Base-by-base conservation (phyloP, 257 asterid genomes). In the Coffea canephora region DNA sequence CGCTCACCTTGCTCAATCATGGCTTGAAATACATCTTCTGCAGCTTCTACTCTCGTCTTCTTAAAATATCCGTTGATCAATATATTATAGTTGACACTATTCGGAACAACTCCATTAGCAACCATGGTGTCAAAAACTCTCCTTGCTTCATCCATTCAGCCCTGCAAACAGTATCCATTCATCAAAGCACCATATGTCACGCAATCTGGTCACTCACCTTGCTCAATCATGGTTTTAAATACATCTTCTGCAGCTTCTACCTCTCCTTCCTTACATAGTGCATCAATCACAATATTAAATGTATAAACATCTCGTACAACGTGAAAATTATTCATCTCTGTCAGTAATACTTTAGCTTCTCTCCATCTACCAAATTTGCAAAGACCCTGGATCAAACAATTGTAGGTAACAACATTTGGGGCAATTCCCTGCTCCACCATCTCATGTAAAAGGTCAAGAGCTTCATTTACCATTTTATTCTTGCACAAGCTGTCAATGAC, bases 61-160 rank as follows among this genome's bases (percentile, higher is more conserved):
- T 36, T 86, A 73, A 69, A 81, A 72, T 86, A 82, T 57, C 89
- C 88, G 50, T 84, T 76, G 21, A 82, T 73, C 62, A 86, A 70
- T 36, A 71, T 86, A 69, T 21, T 77, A 57, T 79, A 86, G 52
- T 82, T 45, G 52, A 23, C 8, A 74, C 36, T 50, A 48, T 57
- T 34, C 27, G 85, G 85, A 39, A 57, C 43, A 69, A 79, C 5
- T 6, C 76, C 61, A 18, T 11, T 5, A 45, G 52, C 59, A 45
- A 67, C 46, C 85, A 86, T 80, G 10, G 64, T 74, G 83, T 85
- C 50, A 46, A 46, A 46, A 46, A 46, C 50, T 46, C 50, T 46
- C 6, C 50, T 46, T 46, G 50, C 50, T 50, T 55, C 74, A 36
- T 81, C 82, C 19, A 75, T 13, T 72, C 68, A 45, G 27, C 71